Conservation (phyloP, 2,329 filamentous ascomycete genomes). For the Fusarium sp. region DNA sequence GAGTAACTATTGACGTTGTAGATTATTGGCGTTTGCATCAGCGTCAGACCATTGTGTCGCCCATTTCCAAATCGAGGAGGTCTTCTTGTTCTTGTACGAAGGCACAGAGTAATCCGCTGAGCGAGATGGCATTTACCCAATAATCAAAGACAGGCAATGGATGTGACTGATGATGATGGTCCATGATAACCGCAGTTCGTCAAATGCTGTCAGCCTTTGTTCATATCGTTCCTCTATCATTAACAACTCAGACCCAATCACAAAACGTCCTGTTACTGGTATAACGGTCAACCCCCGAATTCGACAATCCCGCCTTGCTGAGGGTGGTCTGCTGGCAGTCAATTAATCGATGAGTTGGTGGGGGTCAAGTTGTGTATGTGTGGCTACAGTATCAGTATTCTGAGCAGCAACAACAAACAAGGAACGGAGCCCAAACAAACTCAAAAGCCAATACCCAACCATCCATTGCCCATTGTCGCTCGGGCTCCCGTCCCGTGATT, state of each 20-base stretch:
- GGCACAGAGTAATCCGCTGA: neutral
- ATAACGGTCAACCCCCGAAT: slow-evolving; percentile 13
- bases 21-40: slow-evolving; percentile 39
- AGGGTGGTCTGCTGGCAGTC: slow-evolving; percentile 15
- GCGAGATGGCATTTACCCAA: neutral
- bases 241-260: slow-evolving; percentile 20
- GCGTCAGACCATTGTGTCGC: slow-evolving; percentile 41
- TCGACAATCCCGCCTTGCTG: slow-evolving; percentile 16
- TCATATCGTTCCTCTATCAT: slow-evolving; percentile 10
- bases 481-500: slow-evolving; percentile 15
- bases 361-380: neutral
- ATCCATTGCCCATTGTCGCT: neutral
- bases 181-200: slow-evolving; percentile 8
- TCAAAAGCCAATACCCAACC: slow-evolving; percentile 6
- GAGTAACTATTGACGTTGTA: slow-evolving; percentile 33
- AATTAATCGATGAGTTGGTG: slow-evolving; percentile 24
- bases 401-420: neutral
- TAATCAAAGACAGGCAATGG: slow-evolving; percentile 7
- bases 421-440: slow-evolving; percentile 4
- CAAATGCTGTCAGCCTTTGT: slow-evolving; percentile 23
- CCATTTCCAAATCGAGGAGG: slow-evolving; percentile 9
- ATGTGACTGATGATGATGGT: neutral
- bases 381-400: neutral
- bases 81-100: neutral
- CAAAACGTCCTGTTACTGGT: neutral